These are phyloP conservation scores for Daldinia vernicosa DNA, from an alignment of 495 filamentous ascomycete genomes.

Conservation along the genomic window DNA sequence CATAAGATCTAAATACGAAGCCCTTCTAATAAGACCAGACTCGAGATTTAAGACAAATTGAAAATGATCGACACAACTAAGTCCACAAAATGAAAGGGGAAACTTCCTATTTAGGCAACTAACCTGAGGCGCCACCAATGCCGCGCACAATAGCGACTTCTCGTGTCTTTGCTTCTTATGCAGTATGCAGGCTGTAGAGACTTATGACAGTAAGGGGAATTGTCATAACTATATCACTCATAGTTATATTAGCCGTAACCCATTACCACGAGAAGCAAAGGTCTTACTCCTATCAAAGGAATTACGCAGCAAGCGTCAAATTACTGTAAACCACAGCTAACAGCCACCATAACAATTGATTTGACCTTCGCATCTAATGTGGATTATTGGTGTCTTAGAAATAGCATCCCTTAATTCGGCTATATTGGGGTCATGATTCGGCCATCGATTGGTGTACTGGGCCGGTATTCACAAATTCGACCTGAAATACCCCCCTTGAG, in stretches of 20 bases:
- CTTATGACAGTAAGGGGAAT: not conserved
- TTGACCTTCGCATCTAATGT: too few species aligned
- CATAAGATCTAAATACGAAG: not conserved
- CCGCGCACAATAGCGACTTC: not conserved
- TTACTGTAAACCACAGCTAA: not conserved
- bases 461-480: too few species aligned
- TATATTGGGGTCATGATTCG: too few species aligned
- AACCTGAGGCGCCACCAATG: conserved; percentile 11
- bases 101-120: conserved; percentile 15
- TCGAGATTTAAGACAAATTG: conserved; percentile 31
- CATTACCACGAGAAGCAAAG: not conserved
- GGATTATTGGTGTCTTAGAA: too few species aligned
- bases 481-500: too few species aligned
- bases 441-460: too few species aligned
- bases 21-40: conserved; percentile 11
- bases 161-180: not conserved
- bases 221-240: not conserved
- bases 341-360: too few species aligned
- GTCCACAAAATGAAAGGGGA: conserved; percentile 15
- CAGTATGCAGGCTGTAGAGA: not conserved
- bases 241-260: not conserved
- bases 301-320: not conserved
- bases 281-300: not conserved
- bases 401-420: too few species aligned
- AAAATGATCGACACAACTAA: conserved; percentile 32